These are phyloP conservation scores for Misopates orontium DNA, from an alignment of 257 asterid genomes.

Conservation along the genomic window DNA sequence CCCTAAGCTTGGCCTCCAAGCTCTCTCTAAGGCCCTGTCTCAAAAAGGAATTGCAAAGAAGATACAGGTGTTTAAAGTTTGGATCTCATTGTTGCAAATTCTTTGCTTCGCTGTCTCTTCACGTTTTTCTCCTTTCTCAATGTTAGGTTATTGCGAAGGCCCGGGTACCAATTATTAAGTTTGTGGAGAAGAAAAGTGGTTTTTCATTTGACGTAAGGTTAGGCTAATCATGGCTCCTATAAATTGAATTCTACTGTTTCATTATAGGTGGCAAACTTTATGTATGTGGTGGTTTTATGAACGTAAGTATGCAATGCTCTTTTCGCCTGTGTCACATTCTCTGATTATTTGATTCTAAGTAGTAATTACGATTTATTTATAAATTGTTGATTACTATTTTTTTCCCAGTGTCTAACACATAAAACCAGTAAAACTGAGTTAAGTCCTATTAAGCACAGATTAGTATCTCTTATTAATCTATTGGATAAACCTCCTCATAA, in stretches of 20 bases:
- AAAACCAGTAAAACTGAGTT: background rate
- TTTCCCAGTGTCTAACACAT: background rate
- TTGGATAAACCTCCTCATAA: background rate
- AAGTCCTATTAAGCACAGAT: background rate
- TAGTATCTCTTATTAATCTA: background rate
- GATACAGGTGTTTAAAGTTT: slow-evolving; percentile 65
- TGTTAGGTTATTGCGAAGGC: slow-evolving; percentile 93
- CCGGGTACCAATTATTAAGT: slow-evolving; percentile 90
- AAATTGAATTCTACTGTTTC: no score
- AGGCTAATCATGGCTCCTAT: background rate
- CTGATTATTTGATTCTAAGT: no score
- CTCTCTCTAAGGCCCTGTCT: slow-evolving; percentile 88
- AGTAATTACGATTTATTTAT: background rate
- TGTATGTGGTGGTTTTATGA: background rate
- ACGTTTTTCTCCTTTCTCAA: background rate
- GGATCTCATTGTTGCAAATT: slow-evolving; percentile 21
- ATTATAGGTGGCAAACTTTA: no score
- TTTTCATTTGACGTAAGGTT: slow-evolving; percentile 87
- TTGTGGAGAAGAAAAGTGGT: slow-evolving; percentile 90
- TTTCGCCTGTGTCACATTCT: background rate
- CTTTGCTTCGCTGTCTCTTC: slow-evolving; percentile 23
- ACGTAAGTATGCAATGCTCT: slow-evolving; percentile 2
- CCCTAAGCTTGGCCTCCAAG: slow-evolving; percentile 82
- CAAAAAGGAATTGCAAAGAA: slow-evolving; percentile 87
- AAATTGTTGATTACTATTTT: background rate